Evolutionary conservation across 116 monocot species (phyloP), one percentile per base, ranked within the genome.

Genomic region (Posidonia oceanica): DNA sequence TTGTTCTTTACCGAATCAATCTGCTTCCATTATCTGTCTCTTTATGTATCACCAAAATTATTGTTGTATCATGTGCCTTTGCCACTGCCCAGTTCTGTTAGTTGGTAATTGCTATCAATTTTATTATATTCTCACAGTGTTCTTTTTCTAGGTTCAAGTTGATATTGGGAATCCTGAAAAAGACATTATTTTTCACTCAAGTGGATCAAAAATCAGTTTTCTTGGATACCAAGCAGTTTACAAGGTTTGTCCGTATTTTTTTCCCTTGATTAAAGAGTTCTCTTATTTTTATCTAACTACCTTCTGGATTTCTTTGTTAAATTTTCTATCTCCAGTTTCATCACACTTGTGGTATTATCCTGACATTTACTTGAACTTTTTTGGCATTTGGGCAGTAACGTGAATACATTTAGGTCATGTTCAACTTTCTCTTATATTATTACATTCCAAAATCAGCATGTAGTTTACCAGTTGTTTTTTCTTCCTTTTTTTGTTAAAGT

Each of bases 211-310:
- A 77, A 59, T 84, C 65, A 68, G 59, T 39, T 98, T 87, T 78
- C 77, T 69, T 59, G 98, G 98, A 78, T 93, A 77, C 71, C 80
- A 76, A 61, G 83, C 82, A 74, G 92, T 84, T 56, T 87, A 87
- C 74, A 80, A 89, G 87, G 96, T 97, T 69, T 69, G 14, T 18
- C 52, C 55, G 15, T 44, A 36, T 22, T 6, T 39, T 65, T 29
- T 60, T 60, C 3, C 29, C 7, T 56, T 16, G n/a, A 56, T 59
- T 60, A 7, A 20, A n/a, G 41, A 65, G 15, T n/a, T 5, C 15
- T 41, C 20, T 65, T 40, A 20, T 65, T 65, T 65, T 42, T 44
- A 41, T 40, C 29, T 23, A 48, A 48, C 0, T 10, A 0, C 21
- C 18, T 60, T 60, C 8, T 23, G 20, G 60, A 60, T 5, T 60